A percentile compares a stretch with the other conserved stretches of the same genome.
phyloP scores from a whole-genome alignment of 345 rosid species.

The Arabidopsis suecica region DNA sequence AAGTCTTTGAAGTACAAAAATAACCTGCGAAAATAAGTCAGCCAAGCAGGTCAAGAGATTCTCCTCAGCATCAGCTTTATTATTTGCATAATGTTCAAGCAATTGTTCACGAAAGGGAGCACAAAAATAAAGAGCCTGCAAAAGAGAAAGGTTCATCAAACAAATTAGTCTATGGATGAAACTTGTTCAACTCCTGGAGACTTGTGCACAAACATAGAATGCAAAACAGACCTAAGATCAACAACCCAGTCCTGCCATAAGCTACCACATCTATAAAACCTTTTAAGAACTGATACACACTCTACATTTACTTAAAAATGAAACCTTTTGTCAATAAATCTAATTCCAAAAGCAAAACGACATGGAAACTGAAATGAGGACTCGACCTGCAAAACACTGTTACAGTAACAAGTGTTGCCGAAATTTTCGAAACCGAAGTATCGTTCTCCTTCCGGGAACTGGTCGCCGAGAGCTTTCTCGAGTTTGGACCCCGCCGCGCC shows the following conservation, averaged over 20 bases:
- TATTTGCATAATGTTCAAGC: conserved; percentile 68
- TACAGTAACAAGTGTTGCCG: conserved; percentile 98
- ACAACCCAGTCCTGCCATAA: neutral
- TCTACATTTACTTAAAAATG: no score
- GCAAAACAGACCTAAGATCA: neutral
- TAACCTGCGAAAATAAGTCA: conserved; percentile 80
- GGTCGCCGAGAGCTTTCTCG: conserved; percentile 99
- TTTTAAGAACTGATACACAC: no score
- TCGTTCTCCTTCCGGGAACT: conserved; percentile 98
- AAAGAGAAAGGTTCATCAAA: neutral
- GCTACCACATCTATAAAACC: neutral
- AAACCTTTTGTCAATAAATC: no score
- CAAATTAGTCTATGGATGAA: no score
- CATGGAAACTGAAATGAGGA: neutral
- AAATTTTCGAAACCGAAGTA: conserved; percentile 98
- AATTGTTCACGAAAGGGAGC: conserved; percentile 91
- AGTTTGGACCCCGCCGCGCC: conserved; percentile 98
- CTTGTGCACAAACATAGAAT: neutral
- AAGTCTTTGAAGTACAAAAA: no score
- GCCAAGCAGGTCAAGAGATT: conserved; percentile 89
- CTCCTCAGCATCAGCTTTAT: conserved; percentile 79
- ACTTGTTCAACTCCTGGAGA: no score
- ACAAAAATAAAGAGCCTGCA: conserved; percentile 91
- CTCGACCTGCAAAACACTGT: conserved; percentile 58
- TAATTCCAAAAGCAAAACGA: neutral